Base-by-base conservation (phyloP, 2,329 filamentous ascomycete genomes). In the Hypoxylon sp. region DNA sequence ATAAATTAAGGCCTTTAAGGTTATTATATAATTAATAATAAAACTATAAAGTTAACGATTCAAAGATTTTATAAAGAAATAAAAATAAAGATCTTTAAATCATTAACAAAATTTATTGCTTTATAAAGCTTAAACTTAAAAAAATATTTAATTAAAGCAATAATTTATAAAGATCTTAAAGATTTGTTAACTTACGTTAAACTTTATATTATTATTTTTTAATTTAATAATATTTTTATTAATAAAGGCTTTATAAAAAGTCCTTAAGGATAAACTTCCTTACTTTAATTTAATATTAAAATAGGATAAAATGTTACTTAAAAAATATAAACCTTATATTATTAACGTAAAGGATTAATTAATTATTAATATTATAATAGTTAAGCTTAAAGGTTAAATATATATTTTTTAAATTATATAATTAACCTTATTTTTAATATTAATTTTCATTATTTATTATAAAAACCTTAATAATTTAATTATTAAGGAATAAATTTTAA, bases 391-490 rank as follows among this genome's bases (percentile, higher is more conserved):
- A n/a, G n/a, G n/a, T n/a, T n/a, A n/a, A n/a, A n/a, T n/a, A n/a
- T n/a, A n/a, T n/a, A n/a, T n/a, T 23, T 19, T 57, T 48, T 9
- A 28, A n/a, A 58, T 36, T 13, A 48, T 4, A n/a, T 14, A 23
- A 2, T 36, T 25, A 11, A 38, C 49, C 3, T 38, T 28, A n/a
- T 48, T 58, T 36, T 48, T 49, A 13, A 36, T 48, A n/a, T 13
- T 49, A 10, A 21, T 58, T 9, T 58, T 58, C 49, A 58, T 58
- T 14, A 25, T 58, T n/a, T 58, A 58, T 23, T 2, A n/a, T 49
- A 25, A 45, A 23, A 25, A 30, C 23, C 21, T 30, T 46, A 46
- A 25, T 28, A 58, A 48, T 25, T 3, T 30, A 23, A 49, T 46
- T n/a, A 58, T 45, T 21, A 48, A 48, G 1, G 19, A 57, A n/a